Base-by-base conservation (phyloP, 495 filamentous ascomycete genomes). In the Neurospora sp. region DNA sequence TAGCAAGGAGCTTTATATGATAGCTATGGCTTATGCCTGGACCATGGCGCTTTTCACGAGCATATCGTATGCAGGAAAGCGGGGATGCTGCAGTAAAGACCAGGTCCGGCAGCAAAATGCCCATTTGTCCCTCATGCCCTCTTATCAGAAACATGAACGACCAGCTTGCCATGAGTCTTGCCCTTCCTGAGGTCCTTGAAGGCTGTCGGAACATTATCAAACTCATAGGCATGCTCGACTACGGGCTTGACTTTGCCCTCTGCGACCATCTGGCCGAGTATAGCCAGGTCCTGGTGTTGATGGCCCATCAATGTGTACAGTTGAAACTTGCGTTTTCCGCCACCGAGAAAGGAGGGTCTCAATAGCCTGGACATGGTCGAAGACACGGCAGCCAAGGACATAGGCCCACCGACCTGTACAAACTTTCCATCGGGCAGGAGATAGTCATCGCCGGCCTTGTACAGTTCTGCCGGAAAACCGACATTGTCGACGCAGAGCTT, bases 401-500 rank as follows among this genome's bases (percentile, higher is more conserved):
- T 11, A 24, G 45, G 15, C 6, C 74, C 85, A 0, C 88, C 89
- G 31, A 93, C 85, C 78, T 90, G 87, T 13, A 91, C 83, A 77
- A 86, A 93, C 69, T 76, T 79, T 39, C 86, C 89, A 34, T 38
- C 82, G 0, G 85, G 83, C 39, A 85, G 77, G 42, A 91, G 75
- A 76, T 89, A 93, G 36, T 84, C 79, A 74, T 90, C 85, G 36
- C 83, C 84, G 21, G 85, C 82, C 42, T 83, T 85, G 78, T 92
- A 91, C 17, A 93, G 78, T 11, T 70, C 13, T 0, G 77, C 77
- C 2, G 87, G 83, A 11, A 74, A 54, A 0, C 87, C 89, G 24
- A 90, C 85, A 81, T 91, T 89, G 79, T 93, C 92, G 37, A 93
- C 80, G 0, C 86, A 83, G 40, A 88, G 83, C 72, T 84, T 78